Evolutionary conservation across 108 stramenopile species (phyloP).

Genomic region (Cyclotella choctawhatcheeana): DNA sequence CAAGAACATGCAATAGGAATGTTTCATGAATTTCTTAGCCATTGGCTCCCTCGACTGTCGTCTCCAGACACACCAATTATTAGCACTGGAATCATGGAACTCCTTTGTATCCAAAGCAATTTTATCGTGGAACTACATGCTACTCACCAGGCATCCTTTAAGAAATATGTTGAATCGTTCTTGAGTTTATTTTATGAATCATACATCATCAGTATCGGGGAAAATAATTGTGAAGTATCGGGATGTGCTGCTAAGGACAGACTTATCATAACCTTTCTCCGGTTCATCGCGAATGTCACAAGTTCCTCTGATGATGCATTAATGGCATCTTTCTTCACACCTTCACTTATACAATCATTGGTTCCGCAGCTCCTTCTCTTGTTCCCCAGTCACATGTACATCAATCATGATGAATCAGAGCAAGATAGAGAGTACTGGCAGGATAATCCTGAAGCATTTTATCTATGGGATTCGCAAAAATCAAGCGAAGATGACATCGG

Average conservation of each 20-base stretch:
- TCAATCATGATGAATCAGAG: neutral
- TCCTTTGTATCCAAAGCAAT: slow-evolving; percentile 31
- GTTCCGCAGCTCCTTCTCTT: slow-evolving; percentile 20
- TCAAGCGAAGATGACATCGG: slow-evolving; percentile 45
- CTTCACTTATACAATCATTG: slow-evolving; percentile 22
- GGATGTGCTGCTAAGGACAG: neutral
- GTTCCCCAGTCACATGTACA: slow-evolving; percentile 19
- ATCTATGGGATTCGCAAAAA: slow-evolving; percentile 29
- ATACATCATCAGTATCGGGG: slow-evolving; percentile 13
- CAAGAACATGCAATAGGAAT: slow-evolving; percentile 24
- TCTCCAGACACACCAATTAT: too few species aligned
- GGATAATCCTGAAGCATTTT: slow-evolving; percentile 48
- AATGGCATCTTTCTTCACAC: slow-evolving; percentile 25
- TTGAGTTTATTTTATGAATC: slow-evolving; percentile 35
- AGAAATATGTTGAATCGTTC: slow-evolving; percentile 35
- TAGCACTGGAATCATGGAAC: slow-evolving; percentile 16
- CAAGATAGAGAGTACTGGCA: slow-evolving; percentile 22
- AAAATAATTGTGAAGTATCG: neutral
- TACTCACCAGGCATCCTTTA: slow-evolving; percentile 25
- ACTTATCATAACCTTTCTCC: slow-evolving; percentile 19
- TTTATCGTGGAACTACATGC: slow-evolving; percentile 35
- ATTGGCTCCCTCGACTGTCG: slow-evolving; percentile 32
- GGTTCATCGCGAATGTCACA: slow-evolving; percentile 33
- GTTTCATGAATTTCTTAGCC: slow-evolving; percentile 32
- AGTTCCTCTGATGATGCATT: neutral